Base-by-base conservation (phyloP, 371 early-diverging fungal species). In the Mortierella sp. region DNA sequence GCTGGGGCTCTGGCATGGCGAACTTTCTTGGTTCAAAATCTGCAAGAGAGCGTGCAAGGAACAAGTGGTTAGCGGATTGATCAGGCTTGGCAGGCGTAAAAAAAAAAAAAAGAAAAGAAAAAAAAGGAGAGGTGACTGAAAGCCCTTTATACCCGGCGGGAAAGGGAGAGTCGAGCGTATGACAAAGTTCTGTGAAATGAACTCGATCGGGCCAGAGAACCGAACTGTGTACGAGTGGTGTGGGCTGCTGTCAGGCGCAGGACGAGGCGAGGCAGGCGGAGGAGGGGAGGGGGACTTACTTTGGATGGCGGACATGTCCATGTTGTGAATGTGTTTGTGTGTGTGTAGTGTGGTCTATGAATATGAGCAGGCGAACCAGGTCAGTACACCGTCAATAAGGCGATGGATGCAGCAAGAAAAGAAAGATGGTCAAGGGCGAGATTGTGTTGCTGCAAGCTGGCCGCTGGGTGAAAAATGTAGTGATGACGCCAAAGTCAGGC, bases 221-320 rank as follows among this genome's bases (percentile, higher is more conserved):
- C 18, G 21, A 26, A 30, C 28, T 23, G 47, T 44, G 57, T 15
- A 52, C 44, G 28, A 37, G 18, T 56, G 14, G 15, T 60, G 18
- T 58, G 30, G 16, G n/a, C 25, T 21, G 45, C 21, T 55, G 55
- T 45, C 55, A 53, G 53, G 55, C 19, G 58, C 19, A 51, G 28
- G 28, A 28, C 45, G 50, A 47, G 26, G 23, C 46, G 61, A 51
- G 28, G 50, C 14, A 9, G 62, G 29, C 46, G 62, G 62, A 19
- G 62, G n/a, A 50, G 19, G 43, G 45, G 28, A 43, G 43, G 9
- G 26, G 19, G 18, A 74, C 74, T 64, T 74, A 74, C 74, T 74
- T 74, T 74, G 74, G 55, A 74, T 68, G 64, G 74, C 74, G 25
- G 74, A 74, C 69, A 74, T 74, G 74, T 74, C 74, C 74, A 74